Evolutionary conservation across 176 grass and related monocot species (phyloP), one percentile per base, ranked within the genome.

Genomic region (Ananas comosus): DNA sequence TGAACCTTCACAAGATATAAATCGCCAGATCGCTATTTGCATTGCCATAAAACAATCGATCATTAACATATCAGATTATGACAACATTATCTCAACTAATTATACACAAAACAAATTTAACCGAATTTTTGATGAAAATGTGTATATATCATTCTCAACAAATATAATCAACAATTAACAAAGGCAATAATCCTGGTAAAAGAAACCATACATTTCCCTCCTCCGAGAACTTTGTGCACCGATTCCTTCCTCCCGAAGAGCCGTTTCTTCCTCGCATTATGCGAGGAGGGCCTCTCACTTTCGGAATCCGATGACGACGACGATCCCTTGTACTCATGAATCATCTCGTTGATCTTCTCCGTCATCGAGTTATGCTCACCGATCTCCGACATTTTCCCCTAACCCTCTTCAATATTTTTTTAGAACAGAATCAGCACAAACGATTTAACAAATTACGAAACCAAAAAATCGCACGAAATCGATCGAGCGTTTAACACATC

Each of bases 241-340:
- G 86, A 25, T 16, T 87, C 72, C 49, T 61, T 80, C 72, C 88
- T 73, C 17, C 86, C 92, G 50, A 96, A 92, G 13, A 96, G 27
- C 72, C 66, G 64, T 61, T 79, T 91, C 72, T 91, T 89, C 71
- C 64, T 80, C 0, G 77, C 68, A 72, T 63, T 77, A 61, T 53
- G 23, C 49, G 57, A 65, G 2, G 73, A 65, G 13, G 78, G 79
- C 33, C 79, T 86, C 54, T 96, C 86, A 8, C 79, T 80, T 1
- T 92, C 92, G 0, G 85, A 88, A 68, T 91, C 88, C 0, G 92
- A 96, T 10, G 88, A 91, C 0, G 91, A 88, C 0, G 92, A 88
- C 2, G 59, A 83, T 11, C 67, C 75, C 23, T 80, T 87, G 79
- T 56, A 84, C 22, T 87, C 83, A 2, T 89, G 82, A 49, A 88